phyloP scores from a whole-genome alignment of 495 filamentous ascomycete species.

The Aspergillus baeticus region DNA sequence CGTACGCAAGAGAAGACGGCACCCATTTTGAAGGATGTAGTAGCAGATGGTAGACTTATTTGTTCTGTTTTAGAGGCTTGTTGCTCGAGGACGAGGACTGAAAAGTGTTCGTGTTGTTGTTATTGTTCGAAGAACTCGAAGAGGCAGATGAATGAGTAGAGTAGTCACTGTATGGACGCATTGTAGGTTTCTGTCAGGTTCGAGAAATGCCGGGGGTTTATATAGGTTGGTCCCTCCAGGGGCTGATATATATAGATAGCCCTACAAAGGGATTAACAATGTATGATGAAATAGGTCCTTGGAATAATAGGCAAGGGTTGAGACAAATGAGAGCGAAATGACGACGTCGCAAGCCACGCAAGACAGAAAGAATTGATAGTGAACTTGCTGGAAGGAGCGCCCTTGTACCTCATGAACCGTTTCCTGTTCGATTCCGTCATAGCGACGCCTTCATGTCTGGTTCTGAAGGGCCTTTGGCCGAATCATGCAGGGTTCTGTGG shows the following conservation, averaged over 20 bases:
- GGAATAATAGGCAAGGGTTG: neutral
- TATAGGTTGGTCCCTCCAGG: neutral
- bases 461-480: conserved; percentile 15
- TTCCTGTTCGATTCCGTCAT: conserved; percentile 18
- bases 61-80: conserved; percentile 12
- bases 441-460: conserved; percentile 14
- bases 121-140: conserved; percentile 23
- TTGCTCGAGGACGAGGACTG: conserved; percentile 1
- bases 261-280: neutral
- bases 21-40: conserved; percentile 69
- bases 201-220: neutral
- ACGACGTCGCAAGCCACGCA: neutral
- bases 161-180: conserved; percentile 36
- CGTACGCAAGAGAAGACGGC: conserved; percentile 94
- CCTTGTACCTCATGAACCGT: conserved; percentile 4
- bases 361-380: neutral
- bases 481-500: conserved; percentile 9
- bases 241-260: neutral
- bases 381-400: too few relatives aligned
- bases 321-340: conserved; percentile 7
- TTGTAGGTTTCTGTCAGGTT: too few relatives aligned
- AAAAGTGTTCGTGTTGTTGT: neutral
- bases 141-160: conserved; percentile 33
- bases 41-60: conserved; percentile 10
- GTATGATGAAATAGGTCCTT: conserved; percentile 2